These are phyloP conservation scores for Vitis hybrid DNA, from an alignment of 177 flowering plant species.

Conservation along the genomic window DNA sequence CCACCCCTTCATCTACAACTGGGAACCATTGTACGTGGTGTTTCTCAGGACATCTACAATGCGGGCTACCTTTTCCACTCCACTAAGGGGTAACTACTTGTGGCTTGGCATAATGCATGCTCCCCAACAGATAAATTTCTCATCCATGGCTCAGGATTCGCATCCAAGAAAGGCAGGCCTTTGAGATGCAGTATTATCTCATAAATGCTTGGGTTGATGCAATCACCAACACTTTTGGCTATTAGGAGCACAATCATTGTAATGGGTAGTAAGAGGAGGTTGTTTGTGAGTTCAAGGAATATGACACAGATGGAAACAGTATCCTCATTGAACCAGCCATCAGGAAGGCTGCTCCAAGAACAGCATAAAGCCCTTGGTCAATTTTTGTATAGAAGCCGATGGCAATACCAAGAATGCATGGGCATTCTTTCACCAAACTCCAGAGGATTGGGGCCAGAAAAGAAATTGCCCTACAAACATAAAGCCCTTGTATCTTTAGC, in stretches of 20 bases:
- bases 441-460: too few relatives aligned
- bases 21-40: conserved; percentile 86
- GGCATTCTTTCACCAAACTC: too few relatives aligned
- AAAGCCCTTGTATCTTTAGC: too few relatives aligned
- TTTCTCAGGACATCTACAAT: conserved; percentile 69
- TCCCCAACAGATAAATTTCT: conserved; percentile 80
- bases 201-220: conserved; percentile 83
- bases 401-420: conserved; percentile 59
- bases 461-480: too few relatives aligned
- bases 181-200: conserved; percentile 81
- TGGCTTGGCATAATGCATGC: conserved; percentile 73
- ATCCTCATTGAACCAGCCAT: conserved; percentile 97
- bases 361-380: conserved; percentile 84
- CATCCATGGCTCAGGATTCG: conserved; percentile 92
- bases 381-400: conserved; percentile 67
- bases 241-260: conserved; percentile 93
- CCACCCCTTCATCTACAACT: conserved; percentile 60
- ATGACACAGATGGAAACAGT: conserved; percentile 95
- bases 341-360: conserved; percentile 91
- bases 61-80: conserved; percentile 75
- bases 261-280: conserved; percentile 81
- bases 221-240: conserved; percentile 88
- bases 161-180: conserved; percentile 87
- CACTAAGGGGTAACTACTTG: conserved; percentile 58
- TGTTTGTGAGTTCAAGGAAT: conserved; percentile 92